Percentiles rank a stretch among this genome's conserved stretches.
Evolutionary conservation across 306 rosid species (phyloP).

Genomic region (Alnus glutinosa): DNA sequence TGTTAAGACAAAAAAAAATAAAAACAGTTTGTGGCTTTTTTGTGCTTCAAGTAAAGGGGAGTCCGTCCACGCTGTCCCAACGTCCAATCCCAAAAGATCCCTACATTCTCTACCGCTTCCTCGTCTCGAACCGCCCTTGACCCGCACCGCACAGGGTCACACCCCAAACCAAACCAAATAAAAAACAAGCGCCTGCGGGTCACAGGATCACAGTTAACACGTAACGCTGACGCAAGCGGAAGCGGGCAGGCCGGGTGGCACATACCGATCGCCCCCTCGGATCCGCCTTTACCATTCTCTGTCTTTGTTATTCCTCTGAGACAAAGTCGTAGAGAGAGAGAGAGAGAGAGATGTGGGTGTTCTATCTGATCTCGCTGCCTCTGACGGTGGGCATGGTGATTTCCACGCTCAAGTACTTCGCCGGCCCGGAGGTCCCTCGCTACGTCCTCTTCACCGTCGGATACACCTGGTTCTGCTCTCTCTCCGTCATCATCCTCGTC

Average conservation of each 20-base stretch:
- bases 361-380: slow-evolving; percentile 91
- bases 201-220: neutral
- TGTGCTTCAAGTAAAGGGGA: too few relatives aligned
- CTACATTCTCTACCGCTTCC: too few relatives aligned
- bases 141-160: too few relatives aligned
- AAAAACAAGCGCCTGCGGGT: too few relatives aligned
- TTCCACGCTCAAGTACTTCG: slow-evolving; percentile 73
- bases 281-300: neutral
- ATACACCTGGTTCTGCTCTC: slow-evolving; percentile 92
- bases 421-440: slow-evolving; percentile 85
- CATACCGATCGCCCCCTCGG: slow-evolving; percentile 28
- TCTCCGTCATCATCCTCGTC: slow-evolving; percentile 93
- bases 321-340: slow-evolving; percentile 5
- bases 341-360: slow-evolving; percentile 75
- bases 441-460: slow-evolving; percentile 90
- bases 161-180: neutral
- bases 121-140: too few relatives aligned
- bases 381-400: slow-evolving; percentile 83
- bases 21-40: too few relatives aligned
- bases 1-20: too few relatives aligned
- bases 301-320: neutral
- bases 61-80: too few relatives aligned
- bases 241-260: slow-evolving; percentile 7
- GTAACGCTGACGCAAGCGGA: neutral
- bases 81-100: too few relatives aligned